Conservation (phyloP, 2,329 filamentous ascomycete species). For the Sarocladiaceae sp. region DNA sequence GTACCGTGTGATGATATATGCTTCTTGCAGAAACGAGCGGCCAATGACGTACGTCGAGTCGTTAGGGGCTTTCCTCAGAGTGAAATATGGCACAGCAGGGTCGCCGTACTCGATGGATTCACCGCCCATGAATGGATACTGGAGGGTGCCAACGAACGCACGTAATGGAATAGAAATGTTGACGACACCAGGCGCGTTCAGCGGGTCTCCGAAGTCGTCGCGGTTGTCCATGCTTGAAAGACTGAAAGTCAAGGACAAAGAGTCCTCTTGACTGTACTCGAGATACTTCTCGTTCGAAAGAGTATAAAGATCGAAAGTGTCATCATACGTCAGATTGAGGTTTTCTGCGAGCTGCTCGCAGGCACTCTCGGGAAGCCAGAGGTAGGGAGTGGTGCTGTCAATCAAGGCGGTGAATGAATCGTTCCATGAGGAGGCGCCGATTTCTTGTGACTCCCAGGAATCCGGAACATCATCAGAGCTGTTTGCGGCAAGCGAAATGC, state of each 20-base stretch:
- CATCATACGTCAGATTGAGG: constrained; percentile 61
- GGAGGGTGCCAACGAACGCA: constrained; percentile 43
- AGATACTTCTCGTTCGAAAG: constrained; percentile 52
- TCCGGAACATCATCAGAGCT: constrained; percentile 15
- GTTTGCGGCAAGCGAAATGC: constrained; percentile 33
- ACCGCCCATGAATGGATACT: constrained; percentile 40
- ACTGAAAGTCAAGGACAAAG: constrained; percentile 50
- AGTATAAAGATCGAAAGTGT: constrained; percentile 56
- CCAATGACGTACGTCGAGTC: constrained; percentile 56
- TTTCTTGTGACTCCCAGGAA: constrained; percentile 18
- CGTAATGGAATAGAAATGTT: constrained; percentile 49
- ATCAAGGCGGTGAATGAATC: constrained; percentile 47
- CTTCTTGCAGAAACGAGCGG: constrained; percentile 64
- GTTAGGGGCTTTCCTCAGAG: constrained; percentile 50
- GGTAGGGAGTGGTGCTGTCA: constrained; percentile 57
- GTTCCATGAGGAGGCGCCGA: constrained; percentile 36
- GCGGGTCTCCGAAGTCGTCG: constrained; percentile 44
- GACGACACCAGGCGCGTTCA: constrained; percentile 42
- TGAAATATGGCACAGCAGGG: constrained; percentile 54
- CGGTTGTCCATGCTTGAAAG: constrained; percentile 49
- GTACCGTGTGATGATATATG: constrained; percentile 53
- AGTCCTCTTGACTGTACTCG: constrained; percentile 34
- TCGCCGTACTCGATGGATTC: constrained; percentile 36
- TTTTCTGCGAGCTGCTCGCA: constrained; percentile 59
- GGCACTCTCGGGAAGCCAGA: constrained; percentile 54